A percentile compares a stretch with the other conserved stretches of the same genome.
Evolutionary conservation across 2,329 filamentous ascomycete species (phyloP).

Genomic region (Raffaelea deltoideospora): DNA sequence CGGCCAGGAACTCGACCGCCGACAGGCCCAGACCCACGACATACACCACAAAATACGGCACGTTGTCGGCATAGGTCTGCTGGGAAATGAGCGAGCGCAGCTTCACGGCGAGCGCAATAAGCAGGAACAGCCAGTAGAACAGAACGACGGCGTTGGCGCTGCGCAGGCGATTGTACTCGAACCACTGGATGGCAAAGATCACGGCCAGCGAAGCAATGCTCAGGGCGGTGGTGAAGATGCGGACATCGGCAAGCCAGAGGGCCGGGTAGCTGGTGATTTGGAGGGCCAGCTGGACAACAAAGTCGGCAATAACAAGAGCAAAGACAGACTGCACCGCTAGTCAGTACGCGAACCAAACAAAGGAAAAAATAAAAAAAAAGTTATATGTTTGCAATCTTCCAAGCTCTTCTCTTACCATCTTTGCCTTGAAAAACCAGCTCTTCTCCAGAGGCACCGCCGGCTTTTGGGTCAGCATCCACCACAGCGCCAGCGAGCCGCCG

Average conservation of each 20-base stretch:
- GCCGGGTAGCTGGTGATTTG: constrained; percentile 56
- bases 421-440: constrained; percentile 86
- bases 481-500: constrained; percentile 61
- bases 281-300: constrained; percentile 56
- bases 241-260: constrained; percentile 67
- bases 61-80: constrained; percentile 47
- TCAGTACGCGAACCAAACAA: background rate
- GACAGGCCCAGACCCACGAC: constrained; percentile 57
- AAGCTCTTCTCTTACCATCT: constrained; percentile 78
- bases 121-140: constrained; percentile 82
- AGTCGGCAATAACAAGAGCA: constrained; percentile 50
- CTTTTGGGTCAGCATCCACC: constrained; percentile 61
- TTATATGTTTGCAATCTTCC: too few relatives aligned
- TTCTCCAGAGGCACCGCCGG: constrained; percentile 52
- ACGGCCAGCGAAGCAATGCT: constrained; percentile 59
- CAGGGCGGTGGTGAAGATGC: constrained; percentile 66
- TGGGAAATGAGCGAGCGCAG: constrained; percentile 74
- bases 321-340: constrained; percentile 40
- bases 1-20: constrained; percentile 55
- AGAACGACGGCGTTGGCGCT: constrained; percentile 78
- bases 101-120: constrained; percentile 67
- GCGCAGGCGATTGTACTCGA: constrained; percentile 69
- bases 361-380: too few relatives aligned
- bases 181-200: constrained; percentile 68
- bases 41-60: constrained; percentile 67